phyloP scores from a whole-genome alignment of 306 rosid genomes.

The Vigna reflexopilosa region DNA sequence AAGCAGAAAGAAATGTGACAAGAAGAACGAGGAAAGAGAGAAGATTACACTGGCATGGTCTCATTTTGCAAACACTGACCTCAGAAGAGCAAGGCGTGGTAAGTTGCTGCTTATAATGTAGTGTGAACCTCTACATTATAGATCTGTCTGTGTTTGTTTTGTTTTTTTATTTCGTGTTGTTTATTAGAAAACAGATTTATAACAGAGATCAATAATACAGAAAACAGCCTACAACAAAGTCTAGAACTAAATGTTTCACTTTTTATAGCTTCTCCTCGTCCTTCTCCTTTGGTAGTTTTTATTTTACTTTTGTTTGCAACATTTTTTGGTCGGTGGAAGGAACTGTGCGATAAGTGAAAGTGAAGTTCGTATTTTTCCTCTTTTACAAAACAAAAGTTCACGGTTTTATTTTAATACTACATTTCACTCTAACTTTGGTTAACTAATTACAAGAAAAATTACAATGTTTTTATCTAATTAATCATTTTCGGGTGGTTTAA shows the following conservation, averaged over 20 bases:
- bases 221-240: neutral
- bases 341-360: neutral
- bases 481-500: too few relatives aligned
- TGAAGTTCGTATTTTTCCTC: neutral
- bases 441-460: neutral
- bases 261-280: slow-evolving; percentile 5
- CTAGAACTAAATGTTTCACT: slow-evolving; percentile 32
- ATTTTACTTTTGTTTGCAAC: neutral
- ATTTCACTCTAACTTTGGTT: neutral
- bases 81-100: slow-evolving; percentile 40
- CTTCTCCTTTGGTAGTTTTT: neutral
- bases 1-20: slow-evolving; percentile 39
- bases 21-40: slow-evolving; percentile 49
- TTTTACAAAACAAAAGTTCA: neutral
- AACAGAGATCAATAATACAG: slow-evolving; percentile 1
- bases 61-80: slow-evolving; percentile 41
- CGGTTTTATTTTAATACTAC: neutral
- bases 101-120: slow-evolving; percentile 48
- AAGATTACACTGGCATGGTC: slow-evolving; percentile 12
- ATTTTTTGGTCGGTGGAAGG: neutral
- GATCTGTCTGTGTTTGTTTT: slow-evolving; percentile 30
- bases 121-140: neutral
- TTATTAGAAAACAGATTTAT: neutral
- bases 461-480: neutral
- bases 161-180: neutral